phyloP scores from a whole-genome alignment of 306 rosid genomes.

The Psophocarpus tetragonolobus region DNA sequence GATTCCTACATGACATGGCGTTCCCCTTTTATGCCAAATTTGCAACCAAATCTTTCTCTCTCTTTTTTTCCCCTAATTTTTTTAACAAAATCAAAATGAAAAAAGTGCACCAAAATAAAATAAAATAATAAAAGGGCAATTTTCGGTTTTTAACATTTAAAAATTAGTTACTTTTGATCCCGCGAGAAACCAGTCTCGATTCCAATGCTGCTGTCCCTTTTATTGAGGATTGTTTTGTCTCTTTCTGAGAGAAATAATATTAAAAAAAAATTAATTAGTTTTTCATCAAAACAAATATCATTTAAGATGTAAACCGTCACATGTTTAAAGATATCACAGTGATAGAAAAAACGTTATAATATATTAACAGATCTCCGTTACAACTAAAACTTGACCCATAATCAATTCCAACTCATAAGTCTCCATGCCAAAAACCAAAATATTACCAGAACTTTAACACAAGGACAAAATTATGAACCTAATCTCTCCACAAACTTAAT shows the following conservation, averaged over 20 bases:
- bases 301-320: too few relatives aligned
- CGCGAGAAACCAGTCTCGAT: constrained; percentile 12
- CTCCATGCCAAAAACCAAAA: too few relatives aligned
- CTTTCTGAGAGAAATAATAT: neutral
- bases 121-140: neutral
- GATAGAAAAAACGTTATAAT: too few relatives aligned
- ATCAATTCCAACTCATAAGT: too few relatives aligned
- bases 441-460: too few relatives aligned
- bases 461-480: too few relatives aligned
- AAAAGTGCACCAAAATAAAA: neutral
- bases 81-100: neutral
- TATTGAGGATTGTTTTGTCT: neutral
- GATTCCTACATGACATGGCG: neutral
- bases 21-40: constrained; percentile 2
- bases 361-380: too few relatives aligned
- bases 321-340: too few relatives aligned
- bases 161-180: constrained; percentile 31
- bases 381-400: too few relatives aligned
- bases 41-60: neutral
- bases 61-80: neutral
- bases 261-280: too few relatives aligned
- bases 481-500: too few relatives aligned
- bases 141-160: constrained; percentile 16
- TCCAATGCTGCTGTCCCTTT: neutral
- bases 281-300: too few relatives aligned